A percentile compares a stretch with the other conserved stretches of the same genome.
Evolutionary conservation across 441 rosid genomes (phyloP).

Genomic region (Gossypium lobatum): DNA sequence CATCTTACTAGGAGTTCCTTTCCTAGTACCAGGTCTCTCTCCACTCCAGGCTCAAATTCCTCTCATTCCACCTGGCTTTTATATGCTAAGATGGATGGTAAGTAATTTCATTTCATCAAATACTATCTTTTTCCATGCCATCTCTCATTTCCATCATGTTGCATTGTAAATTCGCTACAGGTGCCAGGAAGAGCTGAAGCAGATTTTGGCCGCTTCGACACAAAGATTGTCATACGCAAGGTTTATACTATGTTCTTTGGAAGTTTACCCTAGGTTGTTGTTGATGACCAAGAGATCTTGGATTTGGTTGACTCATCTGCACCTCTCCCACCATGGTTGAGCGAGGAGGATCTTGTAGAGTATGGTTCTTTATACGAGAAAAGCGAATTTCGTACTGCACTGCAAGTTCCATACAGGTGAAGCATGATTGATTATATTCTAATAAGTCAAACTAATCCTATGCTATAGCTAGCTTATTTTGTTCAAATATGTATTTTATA

Average conservation of each 20-base stretch:
- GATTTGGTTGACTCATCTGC: constrained; percentile 44
- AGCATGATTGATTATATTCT: not conserved
- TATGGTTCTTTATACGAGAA: constrained; percentile 44
- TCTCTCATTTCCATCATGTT: not conserved
- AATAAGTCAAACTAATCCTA: not conserved
- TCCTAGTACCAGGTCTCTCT: constrained; percentile 17
- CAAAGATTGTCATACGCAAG: constrained; percentile 43
- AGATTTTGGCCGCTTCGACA: constrained; percentile 48
- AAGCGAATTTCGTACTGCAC: constrained; percentile 40
- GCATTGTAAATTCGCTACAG: not conserved
- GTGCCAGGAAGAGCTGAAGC: constrained; percentile 51
- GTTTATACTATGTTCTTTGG: constrained; percentile 38
- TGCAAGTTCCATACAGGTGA: constrained; percentile 54
- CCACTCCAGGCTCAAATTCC: not conserved
- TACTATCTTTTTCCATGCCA: no score
- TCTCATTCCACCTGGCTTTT: constrained; percentile 33
- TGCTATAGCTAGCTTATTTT: not conserved
- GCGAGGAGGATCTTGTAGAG: constrained; percentile 39
- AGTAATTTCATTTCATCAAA: not conserved
- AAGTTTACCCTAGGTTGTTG: constrained; percentile 38
- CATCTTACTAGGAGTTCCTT: constrained; percentile 33
- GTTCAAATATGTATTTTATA: not conserved
- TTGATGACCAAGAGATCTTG: constrained; percentile 49
- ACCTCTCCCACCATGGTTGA: constrained; percentile 47
- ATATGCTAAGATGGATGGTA: constrained; percentile 33